Evolutionary conservation across 331 rosid genomes (phyloP), one percentile per base, ranked within the genome.

Genomic region (Pyracantha coccinea): DNA sequence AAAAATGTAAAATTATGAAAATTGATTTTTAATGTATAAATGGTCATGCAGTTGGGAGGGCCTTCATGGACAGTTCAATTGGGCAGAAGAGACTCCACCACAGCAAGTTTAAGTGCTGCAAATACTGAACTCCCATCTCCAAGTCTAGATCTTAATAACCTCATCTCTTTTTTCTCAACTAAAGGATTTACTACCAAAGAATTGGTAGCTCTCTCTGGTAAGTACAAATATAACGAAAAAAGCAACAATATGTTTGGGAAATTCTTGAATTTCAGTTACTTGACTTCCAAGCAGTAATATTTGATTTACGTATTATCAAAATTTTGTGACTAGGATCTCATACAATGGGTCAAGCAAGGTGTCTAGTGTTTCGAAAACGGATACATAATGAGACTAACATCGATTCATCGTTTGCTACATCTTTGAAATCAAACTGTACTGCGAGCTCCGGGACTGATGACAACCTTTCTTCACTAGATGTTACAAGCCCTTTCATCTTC

Each of bases 331-430:
- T 45, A 92, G 98, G 98, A 74, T 82, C 90, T 45, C 98, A 91
- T 44, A 90, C 98, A 45, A 93, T 80, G 8, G 98, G 98, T 0
- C 84, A 93, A 89, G 92, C 96, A 2, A 90, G 85, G 76, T 93
- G 98, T 73, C 75, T 64, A 1, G 8, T 84, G 76, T 93, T 93
- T 74, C 58, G 98, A 70, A 79, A 75, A n/a, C 72, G 98, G 7
- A 72, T 91, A 53, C 73, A 86, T 17, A 93, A 93, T 19, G 97
- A 91, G 78, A 88, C 86, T 3, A 85, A 19, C 85, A 86, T 89
- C 67, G 84, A 91, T 25, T 19, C 95, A 35, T 63, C 58, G 8
- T 85, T 87, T 25, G 90, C 98, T 60, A 67, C 96, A 28, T 86
- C 97, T 31, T 19, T 81, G 29, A 81, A 87, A 59, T 71, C 92